phyloP scores from a whole-genome alignment of 257 asterid species.

The Cynanchum wilfordii region DNA sequence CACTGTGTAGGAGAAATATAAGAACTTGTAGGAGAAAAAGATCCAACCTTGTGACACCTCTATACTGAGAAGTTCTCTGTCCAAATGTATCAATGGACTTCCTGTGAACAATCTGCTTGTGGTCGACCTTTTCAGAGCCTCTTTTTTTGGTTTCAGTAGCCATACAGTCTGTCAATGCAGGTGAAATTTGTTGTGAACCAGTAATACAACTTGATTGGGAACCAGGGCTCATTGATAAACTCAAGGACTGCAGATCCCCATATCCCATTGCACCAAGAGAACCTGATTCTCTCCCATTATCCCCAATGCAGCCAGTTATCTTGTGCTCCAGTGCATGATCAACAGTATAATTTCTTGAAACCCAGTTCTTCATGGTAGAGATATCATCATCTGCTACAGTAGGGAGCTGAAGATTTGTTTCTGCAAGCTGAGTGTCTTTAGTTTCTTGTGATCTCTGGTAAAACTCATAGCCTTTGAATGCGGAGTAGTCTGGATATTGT shows the following conservation, averaged over 20 bases:
- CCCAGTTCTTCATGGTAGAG: slow-evolving; percentile 53
- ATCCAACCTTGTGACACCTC: slow-evolving; percentile 90
- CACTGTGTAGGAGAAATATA: not conserved
- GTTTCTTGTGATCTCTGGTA: slow-evolving; percentile 31
- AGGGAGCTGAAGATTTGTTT: slow-evolving; percentile 31
- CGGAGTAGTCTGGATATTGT: slow-evolving; percentile 41
- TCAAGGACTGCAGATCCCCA: slow-evolving; percentile 71
- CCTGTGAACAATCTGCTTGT: slow-evolving; percentile 75
- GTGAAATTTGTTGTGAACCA: slow-evolving; percentile 49
- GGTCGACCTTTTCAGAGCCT: slow-evolving; percentile 54
- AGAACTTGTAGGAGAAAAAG: not conserved
- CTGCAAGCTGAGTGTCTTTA: slow-evolving; percentile 28
- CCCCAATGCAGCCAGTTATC: slow-evolving; percentile 32
- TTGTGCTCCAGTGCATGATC: slow-evolving; percentile 35
- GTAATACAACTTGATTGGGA: slow-evolving; percentile 84
- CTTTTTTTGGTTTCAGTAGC: slow-evolving; percentile 63
- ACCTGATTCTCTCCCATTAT: slow-evolving; percentile 34
- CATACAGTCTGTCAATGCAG: slow-evolving; percentile 39
- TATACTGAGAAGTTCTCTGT: slow-evolving; percentile 87
- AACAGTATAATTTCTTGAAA: slow-evolving; percentile 36
- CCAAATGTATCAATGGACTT: slow-evolving; percentile 95
- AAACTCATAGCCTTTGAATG: slow-evolving; percentile 37
- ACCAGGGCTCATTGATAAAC: slow-evolving; percentile 91
- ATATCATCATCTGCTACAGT: slow-evolving; percentile 36
- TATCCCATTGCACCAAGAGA: slow-evolving; percentile 46